A percentile compares a stretch with the other conserved stretches of the same genome.
These are phyloP conservation scores for Osmozyma mogii DNA, from an alignment of 805 yeast species.

Conservation along the genomic window DNA sequence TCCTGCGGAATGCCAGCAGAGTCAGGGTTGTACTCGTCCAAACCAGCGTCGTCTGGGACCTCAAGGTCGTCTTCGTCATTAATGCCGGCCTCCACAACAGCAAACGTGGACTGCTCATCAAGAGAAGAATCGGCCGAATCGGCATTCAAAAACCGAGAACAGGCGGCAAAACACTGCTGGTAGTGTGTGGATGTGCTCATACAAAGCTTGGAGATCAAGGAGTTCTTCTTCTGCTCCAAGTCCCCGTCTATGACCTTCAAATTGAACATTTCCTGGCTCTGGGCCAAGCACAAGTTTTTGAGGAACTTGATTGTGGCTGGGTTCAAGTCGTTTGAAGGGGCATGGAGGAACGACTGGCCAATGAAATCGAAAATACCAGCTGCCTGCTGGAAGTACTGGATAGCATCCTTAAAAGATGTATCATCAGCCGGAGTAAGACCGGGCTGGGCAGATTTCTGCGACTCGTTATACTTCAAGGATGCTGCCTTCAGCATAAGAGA, in stretches of 20 bases:
- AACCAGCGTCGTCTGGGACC: slow-evolving; percentile 5
- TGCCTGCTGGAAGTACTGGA: slow-evolving; percentile 60
- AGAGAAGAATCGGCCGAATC: slow-evolving; percentile 8
- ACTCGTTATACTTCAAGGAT: slow-evolving; percentile 18
- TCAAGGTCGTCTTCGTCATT: slow-evolving; percentile 22
- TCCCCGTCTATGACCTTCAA: slow-evolving; percentile 49
- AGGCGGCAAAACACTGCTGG: slow-evolving; percentile 40
- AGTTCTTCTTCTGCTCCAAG: slow-evolving; percentile 46
- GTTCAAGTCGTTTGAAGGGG: slow-evolving; percentile 73
- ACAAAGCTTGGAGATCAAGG: slow-evolving; percentile 73
- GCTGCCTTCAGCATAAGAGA: slow-evolving; percentile 51
- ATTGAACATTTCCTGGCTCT: slow-evolving; percentile 81
- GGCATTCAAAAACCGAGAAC: slow-evolving; percentile 18
- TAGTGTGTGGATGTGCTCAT: slow-evolving; percentile 51
- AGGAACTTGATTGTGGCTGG: slow-evolving; percentile 63
- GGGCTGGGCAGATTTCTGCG: slow-evolving; percentile 17
- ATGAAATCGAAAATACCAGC: slow-evolving; percentile 71
- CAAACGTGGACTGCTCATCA: slow-evolving; percentile 10
- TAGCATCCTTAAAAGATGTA: slow-evolving; percentile 48
- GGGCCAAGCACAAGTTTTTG: slow-evolving; percentile 63
- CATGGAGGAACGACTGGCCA: slow-evolving; percentile 76
- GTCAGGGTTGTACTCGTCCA: slow-evolving; percentile 8
- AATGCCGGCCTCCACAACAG: slow-evolving; percentile 17
- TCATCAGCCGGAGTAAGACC: too few species aligned
- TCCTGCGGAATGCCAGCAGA: slow-evolving; percentile 5